Conservation (phyloP, 768 basidiomycete species). For the Kondoa malvinella region DNA sequence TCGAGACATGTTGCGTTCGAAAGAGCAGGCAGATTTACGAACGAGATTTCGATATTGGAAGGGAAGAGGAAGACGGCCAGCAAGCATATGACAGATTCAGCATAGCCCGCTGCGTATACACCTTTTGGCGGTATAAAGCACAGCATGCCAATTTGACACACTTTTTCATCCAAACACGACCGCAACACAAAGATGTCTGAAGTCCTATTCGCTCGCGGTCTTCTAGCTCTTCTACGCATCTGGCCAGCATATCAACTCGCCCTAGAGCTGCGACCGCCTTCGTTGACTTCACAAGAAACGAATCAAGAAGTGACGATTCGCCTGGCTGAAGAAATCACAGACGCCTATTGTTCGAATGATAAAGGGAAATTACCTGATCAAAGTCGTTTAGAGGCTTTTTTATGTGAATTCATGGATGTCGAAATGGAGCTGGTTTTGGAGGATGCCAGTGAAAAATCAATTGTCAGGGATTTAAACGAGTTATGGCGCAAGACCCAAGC, state of each 20-base stretch:
- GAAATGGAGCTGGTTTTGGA: slow-evolving; percentile 2
- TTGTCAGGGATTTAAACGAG: neutral
- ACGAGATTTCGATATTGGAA: too few species aligned
- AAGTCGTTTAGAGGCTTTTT: neutral
- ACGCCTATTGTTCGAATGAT: neutral
- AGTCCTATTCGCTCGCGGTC: neutral
- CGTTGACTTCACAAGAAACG: neutral
- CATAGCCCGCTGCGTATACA: too few species aligned
- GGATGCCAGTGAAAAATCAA: neutral
- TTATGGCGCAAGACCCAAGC: neutral
- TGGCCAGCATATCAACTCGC: slow-evolving; percentile 6
- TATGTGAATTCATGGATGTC: neutral
- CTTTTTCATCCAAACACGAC: neutral
- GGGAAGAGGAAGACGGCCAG: too few species aligned
- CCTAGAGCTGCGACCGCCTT: neutral
- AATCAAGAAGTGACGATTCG: neutral
- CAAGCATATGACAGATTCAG: too few species aligned
- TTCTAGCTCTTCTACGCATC: neutral
- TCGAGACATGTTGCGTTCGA: too few species aligned
- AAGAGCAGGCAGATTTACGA: too few species aligned
- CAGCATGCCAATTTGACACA: too few species aligned
- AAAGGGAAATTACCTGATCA: neutral
- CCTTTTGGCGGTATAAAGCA: too few species aligned
- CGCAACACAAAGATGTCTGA: neutral
- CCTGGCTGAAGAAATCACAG: neutral